A percentile compares a stretch with the other conserved stretches of the same genome.
These are phyloP conservation scores for Solanum piurae DNA, from an alignment of 257 asterid genomes.

Conservation along the genomic window DNA sequence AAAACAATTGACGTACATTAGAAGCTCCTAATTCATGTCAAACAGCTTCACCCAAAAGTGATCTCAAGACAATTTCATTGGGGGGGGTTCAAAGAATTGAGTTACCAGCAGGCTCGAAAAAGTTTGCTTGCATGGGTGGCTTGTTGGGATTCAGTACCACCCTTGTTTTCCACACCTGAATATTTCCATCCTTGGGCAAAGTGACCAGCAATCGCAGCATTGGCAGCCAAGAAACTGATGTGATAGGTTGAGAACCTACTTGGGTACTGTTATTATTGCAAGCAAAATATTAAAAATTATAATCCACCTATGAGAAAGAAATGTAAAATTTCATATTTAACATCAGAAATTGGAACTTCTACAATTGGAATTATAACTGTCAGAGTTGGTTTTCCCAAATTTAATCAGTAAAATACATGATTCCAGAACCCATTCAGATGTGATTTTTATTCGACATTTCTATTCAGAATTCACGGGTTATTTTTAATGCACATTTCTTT, in stretches of 20 bases:
- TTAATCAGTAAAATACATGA: neutral
- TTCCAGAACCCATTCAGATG: neutral
- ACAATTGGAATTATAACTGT: neutral
- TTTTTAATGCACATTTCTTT: neutral
- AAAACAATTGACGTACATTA: neutral
- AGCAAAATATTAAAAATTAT: conserved; percentile 10
- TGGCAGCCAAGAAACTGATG: conserved; percentile 90
- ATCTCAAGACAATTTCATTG: neutral
- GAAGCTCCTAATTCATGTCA: neutral
- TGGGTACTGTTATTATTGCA: conserved; percentile 72
- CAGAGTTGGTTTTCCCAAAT: neutral
- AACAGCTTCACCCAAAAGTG: neutral
- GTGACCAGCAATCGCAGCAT: conserved; percentile 81
- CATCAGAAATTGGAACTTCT: neutral
- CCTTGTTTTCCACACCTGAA: conserved; percentile 98
- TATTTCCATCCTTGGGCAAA: conserved; percentile 86
- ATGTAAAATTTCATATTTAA: neutral
- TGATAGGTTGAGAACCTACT: conserved; percentile 98
- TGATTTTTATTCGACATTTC: neutral
- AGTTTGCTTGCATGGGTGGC: conserved; percentile 90
- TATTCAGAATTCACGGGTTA: neutral
- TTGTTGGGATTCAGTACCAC: conserved; percentile 69
- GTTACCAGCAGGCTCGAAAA: conserved; percentile 98
- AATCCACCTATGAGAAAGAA: neutral
- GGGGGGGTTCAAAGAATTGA: conserved; percentile 6